These are phyloP conservation scores for Mayamaea pseudoterrestris DNA, from an alignment of 108 stramenopile species.

Conservation along the genomic window DNA sequence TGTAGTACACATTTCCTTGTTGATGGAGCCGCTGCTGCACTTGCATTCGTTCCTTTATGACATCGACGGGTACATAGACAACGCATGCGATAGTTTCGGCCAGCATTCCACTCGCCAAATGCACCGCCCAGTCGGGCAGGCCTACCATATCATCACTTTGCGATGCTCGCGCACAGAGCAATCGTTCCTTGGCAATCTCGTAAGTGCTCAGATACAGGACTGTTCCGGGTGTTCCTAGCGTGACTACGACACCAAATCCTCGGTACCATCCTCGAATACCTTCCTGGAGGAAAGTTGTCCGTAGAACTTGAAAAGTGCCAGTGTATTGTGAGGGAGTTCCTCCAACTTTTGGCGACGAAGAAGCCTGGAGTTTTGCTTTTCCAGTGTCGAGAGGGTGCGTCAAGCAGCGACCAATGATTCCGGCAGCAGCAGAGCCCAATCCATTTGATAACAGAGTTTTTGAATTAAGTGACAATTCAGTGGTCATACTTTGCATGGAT, in stretches of 20 bases:
- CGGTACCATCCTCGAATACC: constrained; percentile 87
- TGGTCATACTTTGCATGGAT: neutral
- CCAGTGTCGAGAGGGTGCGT: constrained; percentile 74
- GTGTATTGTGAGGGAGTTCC: neutral
- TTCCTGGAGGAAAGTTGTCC: constrained; percentile 50
- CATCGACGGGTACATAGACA: constrained; percentile 96
- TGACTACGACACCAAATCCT: constrained; percentile 81
- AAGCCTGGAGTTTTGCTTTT: constrained; percentile 7
- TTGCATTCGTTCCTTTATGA: constrained; percentile 96
- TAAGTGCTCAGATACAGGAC: constrained; percentile 88
- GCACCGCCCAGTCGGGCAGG: constrained; percentile 30
- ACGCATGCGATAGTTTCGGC: constrained; percentile 89
- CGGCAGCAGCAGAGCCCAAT: constrained; percentile 62
- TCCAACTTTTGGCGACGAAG: neutral
- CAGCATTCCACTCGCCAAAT: constrained; percentile 66
- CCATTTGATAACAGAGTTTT: constrained; percentile 24
- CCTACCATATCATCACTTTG: neutral
- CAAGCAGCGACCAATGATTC: constrained; percentile 48
- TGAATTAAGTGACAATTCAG: neutral
- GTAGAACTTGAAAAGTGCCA: constrained; percentile 56
- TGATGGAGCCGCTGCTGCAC: constrained; percentile 44
- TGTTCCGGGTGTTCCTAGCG: constrained; percentile 91
- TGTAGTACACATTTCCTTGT: constrained; percentile 25
- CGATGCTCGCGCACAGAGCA: constrained; percentile 10
- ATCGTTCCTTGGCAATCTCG: constrained; percentile 60